Conservation (phyloP, 1,284 basidiomycete species). For the Puccinia coronata region DNA sequence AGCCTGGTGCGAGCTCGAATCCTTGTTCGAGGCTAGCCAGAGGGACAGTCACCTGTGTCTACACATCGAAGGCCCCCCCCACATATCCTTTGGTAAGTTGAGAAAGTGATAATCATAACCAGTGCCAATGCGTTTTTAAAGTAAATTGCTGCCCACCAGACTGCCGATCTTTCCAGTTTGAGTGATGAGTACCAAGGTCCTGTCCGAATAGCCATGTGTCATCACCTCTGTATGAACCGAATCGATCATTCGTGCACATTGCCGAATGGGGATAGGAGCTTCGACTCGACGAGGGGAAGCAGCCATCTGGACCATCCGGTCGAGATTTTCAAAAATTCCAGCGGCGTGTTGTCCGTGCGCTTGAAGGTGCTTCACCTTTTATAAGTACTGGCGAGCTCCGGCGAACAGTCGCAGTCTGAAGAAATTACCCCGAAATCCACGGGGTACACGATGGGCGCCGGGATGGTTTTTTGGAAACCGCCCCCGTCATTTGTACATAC, state of each 20-base stretch:
- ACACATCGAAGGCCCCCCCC: neutral
- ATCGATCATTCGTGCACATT: constrained; percentile 63
- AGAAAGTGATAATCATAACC: neutral
- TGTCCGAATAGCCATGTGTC: constrained; percentile 75
- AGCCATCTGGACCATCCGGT: too few species aligned
- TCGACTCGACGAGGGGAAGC: constrained; percentile 58
- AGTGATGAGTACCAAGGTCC: constrained; percentile 76
- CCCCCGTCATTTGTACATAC: too few species aligned
- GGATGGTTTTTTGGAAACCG: too few species aligned
- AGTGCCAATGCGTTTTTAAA: neutral
- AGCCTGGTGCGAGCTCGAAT: constrained; percentile 22
- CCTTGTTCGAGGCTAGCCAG: constrained; percentile 33
- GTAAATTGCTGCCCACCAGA: constrained; percentile 67
- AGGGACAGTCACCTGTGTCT: constrained; percentile 42
- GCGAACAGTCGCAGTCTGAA: too few species aligned
- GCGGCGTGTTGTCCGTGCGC: too few species aligned
- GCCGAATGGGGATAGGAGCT: constrained; percentile 64
- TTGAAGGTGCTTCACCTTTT: too few species aligned
- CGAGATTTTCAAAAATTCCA: too few species aligned
- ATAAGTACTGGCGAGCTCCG: too few species aligned
- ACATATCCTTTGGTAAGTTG: neutral
- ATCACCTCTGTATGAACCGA: constrained; percentile 72
- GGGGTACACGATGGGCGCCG: too few species aligned
- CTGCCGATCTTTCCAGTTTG: constrained; percentile 84
- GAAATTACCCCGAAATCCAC: too few species aligned